Conservation (phyloP, 805 yeast genomes). For the Ogataea populi-albae region DNA sequence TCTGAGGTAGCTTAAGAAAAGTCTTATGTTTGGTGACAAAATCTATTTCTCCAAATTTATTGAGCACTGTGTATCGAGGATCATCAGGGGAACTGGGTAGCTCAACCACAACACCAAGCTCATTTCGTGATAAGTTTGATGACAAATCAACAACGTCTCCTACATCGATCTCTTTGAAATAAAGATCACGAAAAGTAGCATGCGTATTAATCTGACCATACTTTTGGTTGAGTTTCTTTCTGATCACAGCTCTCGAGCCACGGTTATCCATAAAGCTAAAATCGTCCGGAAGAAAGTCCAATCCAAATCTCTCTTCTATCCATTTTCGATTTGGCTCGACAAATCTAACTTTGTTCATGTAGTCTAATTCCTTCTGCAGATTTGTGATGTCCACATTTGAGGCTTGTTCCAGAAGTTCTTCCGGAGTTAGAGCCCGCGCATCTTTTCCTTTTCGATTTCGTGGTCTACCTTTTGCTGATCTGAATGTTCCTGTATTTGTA, state of each 20-base stretch:
- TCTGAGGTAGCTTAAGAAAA: constrained; percentile 51
- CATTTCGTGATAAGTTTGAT: constrained; percentile 39
- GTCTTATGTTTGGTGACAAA: constrained; percentile 46
- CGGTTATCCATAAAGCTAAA: constrained; percentile 20
- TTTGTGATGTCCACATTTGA: constrained; percentile 29
- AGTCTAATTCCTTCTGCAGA: constrained; percentile 19
- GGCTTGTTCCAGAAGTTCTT: constrained; percentile 27
- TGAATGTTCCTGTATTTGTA: not conserved
- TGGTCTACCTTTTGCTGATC: not conserved
- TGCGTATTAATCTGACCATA: constrained; percentile 4
- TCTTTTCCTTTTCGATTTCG: constrained; percentile 4
- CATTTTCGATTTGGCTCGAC: constrained; percentile 31
- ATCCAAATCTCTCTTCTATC: constrained; percentile 18
- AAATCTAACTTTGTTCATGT: constrained; percentile 25
- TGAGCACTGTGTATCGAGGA: constrained; percentile 55
- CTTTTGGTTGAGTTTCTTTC: constrained; percentile 3
- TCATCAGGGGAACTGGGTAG: constrained; percentile 49
- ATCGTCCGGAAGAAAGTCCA: constrained; percentile 9
- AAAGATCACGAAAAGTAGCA: constrained; percentile 21
- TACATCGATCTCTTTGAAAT: constrained; percentile 34
- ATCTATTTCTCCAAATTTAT: constrained; percentile 53
- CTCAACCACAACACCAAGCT: constrained; percentile 52
- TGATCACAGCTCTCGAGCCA: constrained; percentile 6
- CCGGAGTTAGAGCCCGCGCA: constrained; percentile 29
- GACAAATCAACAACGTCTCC: constrained; percentile 66